A percentile compares a stretch with the other conserved stretches of the same genome.
Conservation (phyloP, 2,329 filamentous ascomycete genomes). For the Xylaria sp. region DNA sequence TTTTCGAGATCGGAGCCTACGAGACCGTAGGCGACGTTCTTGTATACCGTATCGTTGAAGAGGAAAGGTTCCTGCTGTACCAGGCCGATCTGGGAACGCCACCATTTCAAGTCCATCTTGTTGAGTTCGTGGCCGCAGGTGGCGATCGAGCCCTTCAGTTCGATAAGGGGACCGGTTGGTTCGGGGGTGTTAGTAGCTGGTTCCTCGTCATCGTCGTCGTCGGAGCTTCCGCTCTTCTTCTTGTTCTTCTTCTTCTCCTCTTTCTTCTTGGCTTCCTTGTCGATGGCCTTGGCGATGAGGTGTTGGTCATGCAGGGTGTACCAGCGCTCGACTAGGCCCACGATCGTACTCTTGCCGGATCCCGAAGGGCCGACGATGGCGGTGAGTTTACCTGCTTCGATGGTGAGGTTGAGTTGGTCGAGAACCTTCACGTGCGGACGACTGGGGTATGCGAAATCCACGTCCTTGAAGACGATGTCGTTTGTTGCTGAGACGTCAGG, state of each 20-base stretch:
- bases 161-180: slow-evolving; percentile 39
- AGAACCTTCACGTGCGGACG: slow-evolving; percentile 60
- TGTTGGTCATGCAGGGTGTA: slow-evolving; percentile 56
- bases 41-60: slow-evolving; percentile 60
- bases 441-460: slow-evolving; percentile 69
- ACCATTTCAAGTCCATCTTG: slow-evolving; percentile 59
- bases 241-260: slow-evolving; percentile 34
- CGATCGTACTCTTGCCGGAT: slow-evolving; percentile 68
- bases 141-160: slow-evolving; percentile 47
- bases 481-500: slow-evolving; percentile 45
- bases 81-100: slow-evolving; percentile 56
- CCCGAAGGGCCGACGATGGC: slow-evolving; percentile 71
- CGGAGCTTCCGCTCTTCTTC: slow-evolving; percentile 22
- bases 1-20: slow-evolving; percentile 48
- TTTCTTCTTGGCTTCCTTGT: slow-evolving; percentile 42
- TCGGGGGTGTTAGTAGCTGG: slow-evolving; percentile 23
- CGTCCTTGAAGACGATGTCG: slow-evolving; percentile 56
- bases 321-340: slow-evolving; percentile 66
- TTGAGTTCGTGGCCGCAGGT: slow-evolving; percentile 50
- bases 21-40: slow-evolving; percentile 58
- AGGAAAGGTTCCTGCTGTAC: slow-evolving; percentile 65
- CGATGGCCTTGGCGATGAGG: slow-evolving; percentile 45
- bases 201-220: slow-evolving; percentile 29
- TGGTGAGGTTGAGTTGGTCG: slow-evolving; percentile 51
- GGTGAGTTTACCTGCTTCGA: slow-evolving; percentile 61